Evolutionary conservation across 495 filamentous ascomycete species (phyloP), one percentile per base, ranked within the genome.

Genomic region (Annulohypoxylon moriforme): DNA sequence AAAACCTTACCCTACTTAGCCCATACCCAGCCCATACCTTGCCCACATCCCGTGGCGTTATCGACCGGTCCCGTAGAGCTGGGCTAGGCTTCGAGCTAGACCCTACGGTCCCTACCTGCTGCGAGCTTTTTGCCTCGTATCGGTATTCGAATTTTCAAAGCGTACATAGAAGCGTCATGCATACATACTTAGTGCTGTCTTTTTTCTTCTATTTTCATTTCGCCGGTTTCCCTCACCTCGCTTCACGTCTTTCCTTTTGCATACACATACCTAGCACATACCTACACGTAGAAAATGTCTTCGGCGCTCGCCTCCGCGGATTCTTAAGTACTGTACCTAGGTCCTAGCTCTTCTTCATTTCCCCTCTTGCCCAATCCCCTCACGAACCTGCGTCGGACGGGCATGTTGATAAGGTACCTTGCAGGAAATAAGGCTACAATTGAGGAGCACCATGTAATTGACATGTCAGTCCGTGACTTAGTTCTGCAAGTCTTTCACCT

Each of bases 401-500:
- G 31, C 53, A 66, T 27, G 31, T 27, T 49, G 50, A 66, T 68
- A 64, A 73, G 71, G 71, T 73, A 63, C 71, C 71, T 73, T 73
- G 71, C 71, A 73, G 62, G 56, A 65, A 66, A 73, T 68, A 65
- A 72, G 64, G 69, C 69, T 72, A 62, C 59, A 52, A 72, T 38
- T 36, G 49, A 62, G 47, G 34, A 49, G 31, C 29, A 68, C 34
- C 40, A 68, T 44, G 36, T 46, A 31, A 53, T 55, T 42, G 34
- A 38, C 58, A 47, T 47, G 42, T 64, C 33, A 64, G 42, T 47
- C 42, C 40, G 29, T 33, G 56, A 47, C 25, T n/a, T 58, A 58
- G 20, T 18, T 40, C 33, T 47, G 22, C 25, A 22, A 47, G 58
- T 61, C 42, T 33, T 40, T 61, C 22, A 57, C 36, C 25, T 31